Base-by-base conservation (phyloP, 306 rosid species). In the Biancaea sappan region DNA sequence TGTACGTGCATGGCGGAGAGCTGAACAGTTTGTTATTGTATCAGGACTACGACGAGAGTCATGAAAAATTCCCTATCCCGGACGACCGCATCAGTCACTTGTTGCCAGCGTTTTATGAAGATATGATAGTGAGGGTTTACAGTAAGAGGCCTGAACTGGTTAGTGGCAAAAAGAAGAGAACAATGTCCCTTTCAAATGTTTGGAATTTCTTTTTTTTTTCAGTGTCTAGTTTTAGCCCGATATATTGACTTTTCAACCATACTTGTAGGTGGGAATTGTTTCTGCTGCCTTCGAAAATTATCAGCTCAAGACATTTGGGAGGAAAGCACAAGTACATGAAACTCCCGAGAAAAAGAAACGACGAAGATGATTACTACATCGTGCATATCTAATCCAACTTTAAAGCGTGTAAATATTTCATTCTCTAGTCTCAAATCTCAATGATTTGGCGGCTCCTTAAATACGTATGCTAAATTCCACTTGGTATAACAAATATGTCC, bases 81-180 rank as follows among this genome's bases (percentile, higher is more conserved):
- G 87, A 93, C 22, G 84, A 87, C 2, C 81, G 88, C 66, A 77
- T 93, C 46, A 93, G 95, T 78, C 98, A 90, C 81, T 77, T 93
- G 84, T 82, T 93, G 82, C 96, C 98, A 7, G 79, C 89, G 32
- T 93, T 74, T 35, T 83, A 81, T 66, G 86, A 88, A 82, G 96
- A 93, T 57, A 66, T 76, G 74, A 84, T 90, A 80, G 98, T 93
- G 67, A 83, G 98, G 86, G 96, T 90, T 43, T 93, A 90, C 59
- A 77, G 96, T 51, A 93, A 90, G 84, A 88, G 83, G 83, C 93
- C 95, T 32, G 95, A 86, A 64, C 78, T 88, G 98, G 98, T 93
- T 56, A 77, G 94, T 72, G 21, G n/a, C 75, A 29, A 54, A 60
- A 41, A 13, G 41, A 35, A 65, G 12, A 73, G 37, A 38, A 38